A percentile compares a stretch with the other conserved stretches of the same genome.
Evolutionary conservation across 2,329 filamentous ascomycete species (phyloP).

Genomic region (Lasiodiplodia hormozganensis): DNA sequence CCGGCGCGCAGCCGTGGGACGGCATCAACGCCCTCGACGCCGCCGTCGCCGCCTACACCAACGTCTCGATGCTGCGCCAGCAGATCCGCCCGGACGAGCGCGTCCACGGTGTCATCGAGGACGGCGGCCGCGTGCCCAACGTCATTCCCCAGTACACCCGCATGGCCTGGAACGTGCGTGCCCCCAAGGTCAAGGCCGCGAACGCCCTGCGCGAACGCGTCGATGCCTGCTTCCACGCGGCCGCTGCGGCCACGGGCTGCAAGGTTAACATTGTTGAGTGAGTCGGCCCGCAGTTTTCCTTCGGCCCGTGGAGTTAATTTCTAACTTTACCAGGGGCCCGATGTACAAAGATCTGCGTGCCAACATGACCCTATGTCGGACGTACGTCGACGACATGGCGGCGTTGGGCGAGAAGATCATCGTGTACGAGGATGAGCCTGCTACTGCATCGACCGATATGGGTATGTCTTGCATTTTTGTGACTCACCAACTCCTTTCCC

Average conservation of each 20-base stretch:
- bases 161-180: constrained; percentile 51
- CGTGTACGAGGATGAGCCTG: constrained; percentile 47
- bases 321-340: constrained; percentile 38
- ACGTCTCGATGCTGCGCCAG: constrained; percentile 41
- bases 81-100: constrained; percentile 48
- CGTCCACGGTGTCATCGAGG: constrained; percentile 48
- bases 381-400: constrained; percentile 55
- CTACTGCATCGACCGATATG: constrained; percentile 58
- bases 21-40: constrained; percentile 52
- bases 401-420: constrained; percentile 47
- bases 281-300: constrained; percentile 27
- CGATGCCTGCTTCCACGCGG: constrained; percentile 42
- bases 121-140: constrained; percentile 48
- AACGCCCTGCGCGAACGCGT: constrained; percentile 42
- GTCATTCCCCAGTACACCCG: constrained; percentile 50
- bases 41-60: constrained; percentile 45
- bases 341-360: constrained; percentile 56
- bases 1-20: constrained; percentile 48
- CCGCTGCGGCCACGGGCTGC: constrained; percentile 33
- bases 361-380: constrained; percentile 54
- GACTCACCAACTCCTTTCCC: background rate
- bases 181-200: constrained; percentile 41
- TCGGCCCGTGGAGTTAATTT: background rate
- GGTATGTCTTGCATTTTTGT: constrained; percentile 36
- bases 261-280: constrained; percentile 46